Evolutionary conservation across 2,329 filamentous ascomycete species (phyloP), one percentile per base, ranked within the genome.

Genomic region (Penicillium decumbens): DNA sequence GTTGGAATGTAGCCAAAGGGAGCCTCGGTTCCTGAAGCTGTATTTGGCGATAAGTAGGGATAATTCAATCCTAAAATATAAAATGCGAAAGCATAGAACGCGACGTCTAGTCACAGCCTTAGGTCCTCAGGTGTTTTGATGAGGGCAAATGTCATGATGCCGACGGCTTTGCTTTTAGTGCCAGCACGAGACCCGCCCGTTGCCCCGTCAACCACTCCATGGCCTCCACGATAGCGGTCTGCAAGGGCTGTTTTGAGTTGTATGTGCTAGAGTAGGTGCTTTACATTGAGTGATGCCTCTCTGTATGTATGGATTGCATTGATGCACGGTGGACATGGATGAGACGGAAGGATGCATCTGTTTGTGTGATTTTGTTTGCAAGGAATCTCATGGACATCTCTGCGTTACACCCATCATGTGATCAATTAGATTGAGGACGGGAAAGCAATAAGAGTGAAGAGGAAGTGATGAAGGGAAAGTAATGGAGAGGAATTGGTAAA

Each of bases 1-100:
- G 32, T 29, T 47, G 49, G 57, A 54, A 59, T 55, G 12, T n/a
- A 37, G 40, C 8, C 6, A 18, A 30, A 18, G 4, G 10, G n/a
- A 2, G 24, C n/a, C 2, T 27, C 3, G 20, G 20, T 23, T 23
- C 4, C 20, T 42, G 23, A 29, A 15, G 13, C 15, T 29, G 4
- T 42, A 6, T 23, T 9, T 15, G 20, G 15, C 4, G 2, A 20
- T 23, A 13, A 25, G 10, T 27, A 18, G 15, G 15, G 33, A 37
- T 23, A 20, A 32, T 13, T 3, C 30, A 8, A 15, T 10, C 15
- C 8, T 8, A 20, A 37, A 4, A 20, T 37, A 18, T 10, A 20
- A 37, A 37, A 12, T 3, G 33, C 6, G 18, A 35, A 37, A 23
- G 33, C 8, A 15, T 15, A 23, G 10, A 18, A 12, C 20, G 33